Base-by-base conservation (phyloP, 768 basidiomycete genomes). In the Collybia sp. region DNA sequence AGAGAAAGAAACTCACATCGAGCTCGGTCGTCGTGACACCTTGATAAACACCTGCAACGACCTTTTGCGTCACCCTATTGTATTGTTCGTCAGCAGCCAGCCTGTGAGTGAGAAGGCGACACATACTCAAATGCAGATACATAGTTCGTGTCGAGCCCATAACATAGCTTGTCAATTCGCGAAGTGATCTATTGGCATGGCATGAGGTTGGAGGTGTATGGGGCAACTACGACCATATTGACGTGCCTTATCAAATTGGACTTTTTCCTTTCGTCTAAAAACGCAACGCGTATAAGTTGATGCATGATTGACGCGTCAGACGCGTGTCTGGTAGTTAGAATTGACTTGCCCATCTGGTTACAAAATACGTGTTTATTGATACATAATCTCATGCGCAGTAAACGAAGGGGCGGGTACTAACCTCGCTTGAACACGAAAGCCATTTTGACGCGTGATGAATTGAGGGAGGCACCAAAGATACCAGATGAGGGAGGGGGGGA, bases 11-110 rank as follows among this genome's bases (percentile, higher is more conserved):
- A 71, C 88, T 55, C 56, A 94, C 93, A 68, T 99, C 95, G 46
- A 98, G 85, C 66, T 99, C 96, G 49, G 90, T 88, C 3, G 96
- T 99, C 1, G 95, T 99, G 18, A 98, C 93, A 16, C 93, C 94
- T 54, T 88, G 84, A 61, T 96, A 96, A 15, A 96, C 91, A 52
- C 93, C 94, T 18, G 82, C 79, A 36, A 94, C 88, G 48, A 96
- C 94, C 63, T 94, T 95, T 69, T 93, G 89, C 6, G 91, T 80
- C 17, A 93, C 82, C 58, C 91, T 94, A 50, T 6, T 16, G 45
- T 48, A 20, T 32, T 32, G 46, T 8, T 25, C 11, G 32, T 48
- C 2, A 46, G 19, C 3, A 40, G 3, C 3, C n/a, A 49, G 5
- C n/a, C 3, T 17, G 13, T 6, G 13, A 25, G 30, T 17, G 5